These are phyloP conservation scores for Rhizopus sp. DNA, from an alignment of 371 early-diverging fungal genomes.

Conservation along the genomic window DNA sequence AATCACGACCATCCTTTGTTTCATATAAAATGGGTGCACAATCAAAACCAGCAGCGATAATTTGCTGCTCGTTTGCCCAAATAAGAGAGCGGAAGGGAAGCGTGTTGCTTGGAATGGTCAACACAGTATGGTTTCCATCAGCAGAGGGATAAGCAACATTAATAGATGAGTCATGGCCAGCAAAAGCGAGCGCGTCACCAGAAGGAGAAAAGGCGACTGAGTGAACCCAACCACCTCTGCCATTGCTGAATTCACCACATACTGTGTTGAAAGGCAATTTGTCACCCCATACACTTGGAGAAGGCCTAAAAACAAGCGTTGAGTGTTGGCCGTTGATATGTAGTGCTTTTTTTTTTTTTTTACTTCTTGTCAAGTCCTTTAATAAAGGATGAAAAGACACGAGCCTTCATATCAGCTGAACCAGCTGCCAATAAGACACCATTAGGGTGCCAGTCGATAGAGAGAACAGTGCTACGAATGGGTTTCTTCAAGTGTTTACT, in stretches of 20 bases:
- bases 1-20: conserved; percentile 58
- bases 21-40: conserved; percentile 86
- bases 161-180: conserved; percentile 87
- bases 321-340: background rate
- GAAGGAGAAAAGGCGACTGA: conserved; percentile 91
- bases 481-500: conserved; percentile 95
- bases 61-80: conserved; percentile 76
- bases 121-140: conserved; percentile 56
- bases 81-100: conserved; percentile 82
- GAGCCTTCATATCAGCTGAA: conserved; percentile 93
- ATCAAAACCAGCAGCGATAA: conserved; percentile 93
- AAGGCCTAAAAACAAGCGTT: conserved; percentile 47
- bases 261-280: conserved; percentile 93
- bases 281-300: conserved; percentile 90
- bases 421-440: conserved; percentile 94
- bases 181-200: conserved; percentile 89
- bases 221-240: conserved; percentile 93
- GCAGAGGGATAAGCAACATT: conserved; percentile 72
- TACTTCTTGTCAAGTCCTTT: conserved; percentile 93
- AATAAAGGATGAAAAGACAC: conserved; percentile 94
- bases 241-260: conserved; percentile 85
- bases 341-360: conserved; percentile 1
- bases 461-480: conserved; percentile 88
- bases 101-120: conserved; percentile 61
- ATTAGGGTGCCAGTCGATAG: conserved; percentile 97